Evolutionary conservation across 345 rosid species (phyloP).

Genomic region (Hevea brasiliensis): DNA sequence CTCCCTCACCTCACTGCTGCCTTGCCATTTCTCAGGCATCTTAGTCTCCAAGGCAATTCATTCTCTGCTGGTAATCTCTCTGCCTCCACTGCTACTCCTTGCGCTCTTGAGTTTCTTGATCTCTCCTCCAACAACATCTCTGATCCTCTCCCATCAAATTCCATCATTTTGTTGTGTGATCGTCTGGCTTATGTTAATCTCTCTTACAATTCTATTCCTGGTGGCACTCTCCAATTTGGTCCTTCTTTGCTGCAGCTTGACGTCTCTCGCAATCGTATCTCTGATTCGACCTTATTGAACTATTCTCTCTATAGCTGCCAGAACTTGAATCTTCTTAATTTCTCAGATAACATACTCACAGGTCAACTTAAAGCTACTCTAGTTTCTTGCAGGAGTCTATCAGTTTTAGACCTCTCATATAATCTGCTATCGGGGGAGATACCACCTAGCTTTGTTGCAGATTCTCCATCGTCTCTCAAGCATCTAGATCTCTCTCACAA

Average conservation of each 20-base stretch:
- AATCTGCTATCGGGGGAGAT: conserved; percentile 62
- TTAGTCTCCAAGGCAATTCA: conserved; percentile 47
- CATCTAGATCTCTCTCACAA: conserved; percentile 68
- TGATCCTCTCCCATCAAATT: conserved; percentile 35
- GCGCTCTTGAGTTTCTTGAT: conserved; percentile 55
- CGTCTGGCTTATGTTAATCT: conserved; percentile 42
- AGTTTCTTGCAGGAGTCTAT: conserved; percentile 43
- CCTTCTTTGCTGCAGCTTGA: conserved; percentile 49
- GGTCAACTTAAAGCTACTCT: conserved; percentile 50
- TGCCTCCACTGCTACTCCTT: conserved; percentile 27
- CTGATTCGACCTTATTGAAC: conserved; percentile 42
- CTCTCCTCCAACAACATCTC: conserved; percentile 62
- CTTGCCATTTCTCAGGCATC: conserved; percentile 49
- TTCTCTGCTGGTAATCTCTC: conserved; percentile 51
- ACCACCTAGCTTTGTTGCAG: conserved; percentile 45
- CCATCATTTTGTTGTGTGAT: conserved; percentile 40
- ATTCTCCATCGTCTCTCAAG: conserved; percentile 47
- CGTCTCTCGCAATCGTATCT: conserved; percentile 47
- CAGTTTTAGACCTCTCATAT: conserved; percentile 61
- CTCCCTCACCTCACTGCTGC: conserved; percentile 51
- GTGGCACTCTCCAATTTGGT: conserved; percentile 39
- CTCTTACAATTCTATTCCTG: conserved; percentile 50
- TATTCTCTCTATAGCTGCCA: conserved; percentile 52
- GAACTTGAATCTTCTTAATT: conserved; percentile 60
- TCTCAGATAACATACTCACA: conserved; percentile 60